phyloP scores from a whole-genome alignment of 768 basidiomycete species.

The Trametes cinnabarina region DNA sequence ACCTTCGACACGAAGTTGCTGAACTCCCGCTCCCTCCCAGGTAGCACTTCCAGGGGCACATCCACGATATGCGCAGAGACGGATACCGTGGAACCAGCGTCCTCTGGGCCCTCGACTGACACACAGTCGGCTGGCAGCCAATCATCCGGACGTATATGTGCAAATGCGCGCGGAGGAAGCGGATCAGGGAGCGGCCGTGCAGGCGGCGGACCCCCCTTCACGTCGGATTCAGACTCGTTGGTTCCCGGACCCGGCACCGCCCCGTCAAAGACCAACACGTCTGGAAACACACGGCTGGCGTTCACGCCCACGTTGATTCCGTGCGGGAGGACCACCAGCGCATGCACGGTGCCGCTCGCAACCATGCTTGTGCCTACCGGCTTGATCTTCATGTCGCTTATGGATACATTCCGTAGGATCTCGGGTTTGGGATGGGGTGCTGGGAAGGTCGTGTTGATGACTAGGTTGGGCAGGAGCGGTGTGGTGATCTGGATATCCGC shows the following conservation, averaged over 20 bases:
- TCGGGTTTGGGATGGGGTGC: slow-evolving; percentile 61
- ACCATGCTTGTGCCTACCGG: slow-evolving; percentile 48
- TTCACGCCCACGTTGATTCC: slow-evolving; percentile 67
- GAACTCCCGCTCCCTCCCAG: slow-evolving; percentile 75
- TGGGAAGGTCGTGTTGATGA: slow-evolving; percentile 56
- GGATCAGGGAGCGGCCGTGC: slow-evolving; percentile 60
- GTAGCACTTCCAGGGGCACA: slow-evolving; percentile 74
- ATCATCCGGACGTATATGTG: slow-evolving; percentile 64
- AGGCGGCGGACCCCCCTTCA: slow-evolving; percentile 32
- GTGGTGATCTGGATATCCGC: slow-evolving; percentile 60
- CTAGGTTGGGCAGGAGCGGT: slow-evolving; percentile 50
- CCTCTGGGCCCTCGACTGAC: slow-evolving; percentile 37
- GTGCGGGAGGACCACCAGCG: slow-evolving; percentile 61
- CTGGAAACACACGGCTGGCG: slow-evolving; percentile 66
- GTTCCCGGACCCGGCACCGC: slow-evolving; percentile 43
- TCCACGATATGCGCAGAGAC: slow-evolving; percentile 69
- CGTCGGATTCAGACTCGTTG: not conserved
- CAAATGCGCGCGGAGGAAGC: slow-evolving; percentile 71
- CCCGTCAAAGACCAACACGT: slow-evolving; percentile 78
- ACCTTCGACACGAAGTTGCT: slow-evolving; percentile 79
- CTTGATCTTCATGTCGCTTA: slow-evolving; percentile 71
- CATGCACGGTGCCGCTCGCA: slow-evolving; percentile 70
- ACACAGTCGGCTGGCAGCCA: slow-evolving; percentile 57
- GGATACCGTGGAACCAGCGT: slow-evolving; percentile 52
- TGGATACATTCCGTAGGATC: slow-evolving; percentile 68